phyloP scores from a whole-genome alignment of 148 eudicot genomes.

The Chenopodium quinoa region DNA sequence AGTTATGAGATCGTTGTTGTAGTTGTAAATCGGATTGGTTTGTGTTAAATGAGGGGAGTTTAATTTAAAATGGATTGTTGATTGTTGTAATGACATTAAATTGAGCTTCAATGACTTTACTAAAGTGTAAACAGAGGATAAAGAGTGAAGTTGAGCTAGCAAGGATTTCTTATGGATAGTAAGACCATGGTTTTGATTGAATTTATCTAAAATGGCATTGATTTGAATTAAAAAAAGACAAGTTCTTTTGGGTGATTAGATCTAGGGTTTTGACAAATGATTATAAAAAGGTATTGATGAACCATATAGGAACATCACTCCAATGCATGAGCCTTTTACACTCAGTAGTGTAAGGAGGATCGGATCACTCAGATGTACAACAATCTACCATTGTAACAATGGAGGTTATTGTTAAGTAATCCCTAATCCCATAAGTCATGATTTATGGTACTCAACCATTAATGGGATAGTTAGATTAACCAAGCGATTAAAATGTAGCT shows the following conservation, averaged over 20 bases:
- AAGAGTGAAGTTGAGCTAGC: not conserved
- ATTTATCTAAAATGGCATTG: not conserved
- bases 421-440: not conserved
- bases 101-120: not conserved
- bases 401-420: not conserved
- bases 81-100: not conserved
- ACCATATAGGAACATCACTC: not conserved
- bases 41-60: not conserved
- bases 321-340: not conserved
- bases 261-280: slow-evolving; percentile 27
- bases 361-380: not conserved
- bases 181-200: not conserved
- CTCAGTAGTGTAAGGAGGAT: not conserved
- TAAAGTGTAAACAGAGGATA: not conserved
- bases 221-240: not conserved
- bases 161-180: not conserved
- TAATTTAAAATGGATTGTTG: not conserved
- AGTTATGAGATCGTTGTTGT: not conserved
- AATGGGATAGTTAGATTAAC: too few species aligned
- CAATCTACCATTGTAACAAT: not conserved
- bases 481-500: too few species aligned
- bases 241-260: slow-evolving; percentile 21
- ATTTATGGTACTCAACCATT: not conserved
- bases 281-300: not conserved
- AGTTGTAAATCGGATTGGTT: not conserved